Evolutionary conservation across 306 rosid genomes (phyloP).

Genomic region (Begonia fuchsioides): DNA sequence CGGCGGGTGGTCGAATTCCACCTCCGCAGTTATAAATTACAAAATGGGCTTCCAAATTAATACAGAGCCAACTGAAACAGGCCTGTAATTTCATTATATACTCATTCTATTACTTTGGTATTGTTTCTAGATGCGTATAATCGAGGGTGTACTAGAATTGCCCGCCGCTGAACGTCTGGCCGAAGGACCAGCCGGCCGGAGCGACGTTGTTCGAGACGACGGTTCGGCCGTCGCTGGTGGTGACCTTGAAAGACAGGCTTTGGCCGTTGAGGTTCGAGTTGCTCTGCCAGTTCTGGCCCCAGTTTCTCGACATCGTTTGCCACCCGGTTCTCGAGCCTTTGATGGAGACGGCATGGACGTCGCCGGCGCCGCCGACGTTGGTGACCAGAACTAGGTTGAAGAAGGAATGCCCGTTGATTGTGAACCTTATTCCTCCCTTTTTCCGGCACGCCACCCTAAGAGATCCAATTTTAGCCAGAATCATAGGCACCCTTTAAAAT

Average conservation of each 20-base stretch:
- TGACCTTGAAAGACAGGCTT: slow-evolving; percentile 77
- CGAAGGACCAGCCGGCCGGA: slow-evolving; percentile 82
- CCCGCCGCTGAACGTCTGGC: slow-evolving; percentile 86
- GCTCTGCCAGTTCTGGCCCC: slow-evolving; percentile 99
- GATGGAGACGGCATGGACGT: slow-evolving; percentile 59
- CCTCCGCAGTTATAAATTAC: too few species aligned
- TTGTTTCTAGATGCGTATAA: too few species aligned
- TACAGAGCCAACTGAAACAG: too few species aligned
- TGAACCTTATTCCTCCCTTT: slow-evolving; percentile 89
- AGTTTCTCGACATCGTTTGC: slow-evolving; percentile 86
- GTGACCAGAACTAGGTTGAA: slow-evolving; percentile 85
- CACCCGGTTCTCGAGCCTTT: slow-evolving; percentile 81
- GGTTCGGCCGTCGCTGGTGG: slow-evolving; percentile 64
- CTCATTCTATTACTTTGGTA: slow-evolving; percentile 11
- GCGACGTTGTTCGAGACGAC: slow-evolving; percentile 65
- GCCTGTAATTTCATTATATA: too few species aligned
- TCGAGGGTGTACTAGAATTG: slow-evolving; percentile 43
- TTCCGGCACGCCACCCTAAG: slow-evolving; percentile 71
- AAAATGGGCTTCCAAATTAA: too few species aligned
- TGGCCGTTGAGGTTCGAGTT: slow-evolving; percentile 82
- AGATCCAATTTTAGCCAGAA: too few species aligned
- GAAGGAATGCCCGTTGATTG: slow-evolving; percentile 91
- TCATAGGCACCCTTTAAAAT: too few species aligned
- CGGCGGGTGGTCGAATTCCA: too few species aligned
- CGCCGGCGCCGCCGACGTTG: slow-evolving; percentile 97